These are phyloP conservation scores for Trichoderma sp. DNA, from an alignment of 2,329 filamentous ascomycete genomes.

Conservation along the genomic window DNA sequence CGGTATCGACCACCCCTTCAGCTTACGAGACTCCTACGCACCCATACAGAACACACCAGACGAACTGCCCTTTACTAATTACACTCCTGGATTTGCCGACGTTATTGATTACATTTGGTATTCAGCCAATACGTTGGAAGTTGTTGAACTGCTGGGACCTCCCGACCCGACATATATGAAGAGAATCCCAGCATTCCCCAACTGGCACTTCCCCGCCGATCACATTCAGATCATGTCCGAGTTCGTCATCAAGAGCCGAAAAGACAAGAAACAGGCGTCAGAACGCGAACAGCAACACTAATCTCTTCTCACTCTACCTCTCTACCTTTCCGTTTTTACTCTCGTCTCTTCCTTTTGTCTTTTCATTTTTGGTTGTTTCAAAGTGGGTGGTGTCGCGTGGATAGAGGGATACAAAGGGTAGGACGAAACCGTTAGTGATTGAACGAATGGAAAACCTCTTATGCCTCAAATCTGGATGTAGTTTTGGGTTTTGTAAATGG, in stretches of 20 bases:
- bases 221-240: constrained; percentile 88
- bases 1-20: constrained; percentile 94
- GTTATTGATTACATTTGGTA: constrained; percentile 99
- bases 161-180: constrained; percentile 84
- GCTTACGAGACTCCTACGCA: constrained; percentile 84
- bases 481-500: constrained; percentile 45
- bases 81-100: constrained; percentile 88
- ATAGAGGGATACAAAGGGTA: constrained; percentile 30
- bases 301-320: not conserved
- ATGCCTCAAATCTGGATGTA: constrained; percentile 42
- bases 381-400: constrained; percentile 36
- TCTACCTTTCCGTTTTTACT: not conserved
- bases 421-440: constrained; percentile 23
- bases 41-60: constrained; percentile 79
- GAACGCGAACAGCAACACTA: constrained; percentile 55
- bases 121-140: constrained; percentile 83
- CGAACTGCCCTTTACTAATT: constrained; percentile 92
- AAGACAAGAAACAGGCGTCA: constrained; percentile 71
- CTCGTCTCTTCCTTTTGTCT: not conserved
- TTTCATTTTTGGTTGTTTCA: constrained; percentile 33
- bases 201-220: constrained; percentile 92
- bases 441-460: constrained; percentile 25
- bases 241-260: constrained; percentile 84
- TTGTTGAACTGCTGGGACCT: constrained; percentile 80
- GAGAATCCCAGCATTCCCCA: constrained; percentile 86